Percentiles rank a stretch among this genome's conserved stretches.
These are phyloP conservation scores for Tilletia walkeri DNA, from an alignment of 1,284 basidiomycete species.

Conservation along the genomic window DNA sequence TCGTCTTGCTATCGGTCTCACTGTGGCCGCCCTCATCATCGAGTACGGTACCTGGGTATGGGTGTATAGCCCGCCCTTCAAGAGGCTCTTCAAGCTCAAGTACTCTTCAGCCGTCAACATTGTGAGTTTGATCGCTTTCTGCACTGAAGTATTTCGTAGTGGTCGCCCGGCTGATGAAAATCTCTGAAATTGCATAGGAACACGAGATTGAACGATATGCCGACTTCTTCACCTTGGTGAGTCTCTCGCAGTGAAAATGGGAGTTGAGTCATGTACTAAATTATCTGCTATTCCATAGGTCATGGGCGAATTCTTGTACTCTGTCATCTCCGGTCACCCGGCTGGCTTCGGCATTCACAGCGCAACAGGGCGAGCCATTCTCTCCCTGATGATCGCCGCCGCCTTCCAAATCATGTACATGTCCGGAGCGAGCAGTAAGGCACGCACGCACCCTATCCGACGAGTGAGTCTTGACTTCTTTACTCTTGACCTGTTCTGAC, in stretches of 20 bases:
- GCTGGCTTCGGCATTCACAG: slow-evolving; percentile 38
- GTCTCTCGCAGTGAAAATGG: too few relatives aligned
- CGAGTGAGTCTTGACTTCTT: slow-evolving; percentile 6
- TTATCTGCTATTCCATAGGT: not conserved
- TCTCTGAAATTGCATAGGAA: slow-evolving; percentile 22
- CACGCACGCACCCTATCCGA: slow-evolving; percentile 35
- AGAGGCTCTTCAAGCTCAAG: slow-evolving; percentile 31
- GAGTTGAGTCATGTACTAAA: too few relatives aligned
- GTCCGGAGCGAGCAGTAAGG: slow-evolving; percentile 28
- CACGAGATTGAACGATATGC: slow-evolving; percentile 47
- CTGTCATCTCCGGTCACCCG: slow-evolving; percentile 29
- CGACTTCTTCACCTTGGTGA: slow-evolving; percentile 43
- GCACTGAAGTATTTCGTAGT: not conserved
- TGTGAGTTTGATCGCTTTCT: slow-evolving; percentile 9
- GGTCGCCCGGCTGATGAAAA: not conserved
- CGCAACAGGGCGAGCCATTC: slow-evolving; percentile 32
- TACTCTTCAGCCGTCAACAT: slow-evolving; percentile 44
- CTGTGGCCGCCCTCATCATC: slow-evolving; percentile 32
- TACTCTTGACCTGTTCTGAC: not conserved
- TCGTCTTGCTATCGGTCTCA: slow-evolving; percentile 35
- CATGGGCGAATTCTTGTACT: slow-evolving; percentile 34
- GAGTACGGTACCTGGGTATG: slow-evolving; percentile 40
- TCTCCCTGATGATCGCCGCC: slow-evolving; percentile 37
- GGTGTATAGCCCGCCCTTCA: slow-evolving; percentile 40
- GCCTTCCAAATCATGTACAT: slow-evolving; percentile 39